Conservation (phyloP, 139 green algal genomes). For the Chlorella vulgaris region DNA sequence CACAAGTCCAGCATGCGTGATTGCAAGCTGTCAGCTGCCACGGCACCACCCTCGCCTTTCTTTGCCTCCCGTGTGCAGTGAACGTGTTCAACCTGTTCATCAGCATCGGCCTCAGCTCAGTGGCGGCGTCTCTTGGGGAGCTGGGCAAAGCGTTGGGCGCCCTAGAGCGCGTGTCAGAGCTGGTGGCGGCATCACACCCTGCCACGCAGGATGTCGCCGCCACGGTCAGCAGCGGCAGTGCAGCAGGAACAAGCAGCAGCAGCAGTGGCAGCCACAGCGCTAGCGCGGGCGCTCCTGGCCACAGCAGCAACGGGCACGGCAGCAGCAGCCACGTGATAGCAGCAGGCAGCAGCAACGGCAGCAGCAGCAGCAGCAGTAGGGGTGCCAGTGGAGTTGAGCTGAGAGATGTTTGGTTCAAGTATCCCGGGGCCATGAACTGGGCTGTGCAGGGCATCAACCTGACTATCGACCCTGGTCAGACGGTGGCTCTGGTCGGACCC, state of each 20-base stretch:
- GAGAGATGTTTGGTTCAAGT: constrained; percentile 72
- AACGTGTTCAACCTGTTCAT: constrained; percentile 45
- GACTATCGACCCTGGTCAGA: constrained; percentile 63
- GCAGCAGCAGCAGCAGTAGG: background rate
- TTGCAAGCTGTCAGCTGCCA: too few species aligned
- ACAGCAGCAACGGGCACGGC: background rate
- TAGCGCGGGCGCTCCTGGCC: too few species aligned
- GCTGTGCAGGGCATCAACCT: constrained; percentile 74
- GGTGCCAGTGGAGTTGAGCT: constrained; percentile 56
- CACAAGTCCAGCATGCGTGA: too few species aligned
- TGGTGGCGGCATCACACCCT: background rate
- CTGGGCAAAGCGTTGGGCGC: constrained; percentile 44
- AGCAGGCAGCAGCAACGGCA: background rate
- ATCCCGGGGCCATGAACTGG: constrained; percentile 54
- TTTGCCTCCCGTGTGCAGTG: too few species aligned
- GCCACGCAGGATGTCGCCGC: background rate
- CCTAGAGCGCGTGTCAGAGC: constrained; percentile 32
- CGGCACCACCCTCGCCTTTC: too few species aligned
- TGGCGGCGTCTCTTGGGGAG: constrained; percentile 40
- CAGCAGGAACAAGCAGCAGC: too few species aligned
- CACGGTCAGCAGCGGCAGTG: background rate
- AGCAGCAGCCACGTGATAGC: background rate
- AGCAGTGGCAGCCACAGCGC: background rate
- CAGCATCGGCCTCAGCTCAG: constrained; percentile 25
- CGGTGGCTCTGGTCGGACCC: constrained; percentile 82